Evolutionary conservation across 495 filamentous ascomycete genomes (phyloP), one percentile per base, ranked within the genome.

Genomic region (Lineolata rhizophorae): DNA sequence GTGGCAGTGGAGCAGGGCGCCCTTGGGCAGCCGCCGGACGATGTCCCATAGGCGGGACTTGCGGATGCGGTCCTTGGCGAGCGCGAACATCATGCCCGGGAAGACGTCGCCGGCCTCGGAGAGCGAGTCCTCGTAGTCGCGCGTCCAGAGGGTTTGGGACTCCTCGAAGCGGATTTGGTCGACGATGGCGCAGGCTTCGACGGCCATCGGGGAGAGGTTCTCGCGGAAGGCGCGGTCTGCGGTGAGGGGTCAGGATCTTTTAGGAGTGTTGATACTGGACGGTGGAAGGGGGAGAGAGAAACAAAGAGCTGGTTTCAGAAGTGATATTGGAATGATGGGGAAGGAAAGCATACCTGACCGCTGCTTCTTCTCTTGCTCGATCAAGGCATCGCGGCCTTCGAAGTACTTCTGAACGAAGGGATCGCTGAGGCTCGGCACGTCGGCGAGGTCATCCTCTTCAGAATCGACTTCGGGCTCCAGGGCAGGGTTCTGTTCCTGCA

Each of bases 61-160:
- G 48, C 85, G 77, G 69, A 92, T 82, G 6, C 67, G 60, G 15
- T 69, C 62, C 48, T 76, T 81, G 37, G 79, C 79, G 16, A 81
- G 57, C 5, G 62, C 66, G 44, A 91, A 91, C 73, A 85, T 83
- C 66, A 90, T 85, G 1, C 84, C 81, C 1, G 80, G 81, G 46
- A 76, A 72, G 16, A 78, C 55, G 31, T 65, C 62, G 8, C 57
- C 56, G 24, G 67, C 57, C 19, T 58, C 46, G 15, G 65, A 67
- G 2, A 73, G 53, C 4, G 58, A 56, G 36, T 79, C 69, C 36
- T 83, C 75, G 18, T 72, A 61, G 15, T 69, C 65, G 20, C 57
- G 57, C 13, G 70, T 77, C 76, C 79, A 87, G 31, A 82, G 53
- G 10, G 65, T 69, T 5, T 56, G 52, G 35, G 66, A 64, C 51